Base-by-base conservation (phyloP, 2,329 filamentous ascomycete genomes). In the Stylonectria norvegica region DNA sequence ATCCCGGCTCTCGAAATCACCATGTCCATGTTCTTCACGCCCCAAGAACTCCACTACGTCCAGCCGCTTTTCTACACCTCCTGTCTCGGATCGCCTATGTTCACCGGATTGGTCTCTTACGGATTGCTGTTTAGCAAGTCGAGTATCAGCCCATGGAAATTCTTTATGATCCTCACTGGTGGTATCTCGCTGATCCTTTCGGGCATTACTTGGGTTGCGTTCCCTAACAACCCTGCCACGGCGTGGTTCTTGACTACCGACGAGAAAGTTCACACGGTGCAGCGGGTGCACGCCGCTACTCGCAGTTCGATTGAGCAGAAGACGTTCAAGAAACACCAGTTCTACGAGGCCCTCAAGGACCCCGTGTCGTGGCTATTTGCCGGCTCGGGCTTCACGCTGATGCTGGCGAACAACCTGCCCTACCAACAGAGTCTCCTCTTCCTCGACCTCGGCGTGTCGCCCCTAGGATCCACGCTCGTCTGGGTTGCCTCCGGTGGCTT, bases 361-460 rank as follows among this genome's bases (percentile, higher is more conserved):
- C 55, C 55, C 0, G 55, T 61, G 17, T 54, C 59, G 4, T 62
- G 59, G 59, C 47, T 59, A 0, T 60, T 60, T 25, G 50, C 58
- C 0, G 38, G 55, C 4, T 52, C 57, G 17, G 55, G 59, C 2
- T 58, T 62, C 18, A 54, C 57, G 3, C 58, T 68, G 29, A 66
- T 69, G 49, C 61, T 69, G 38, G 59, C 62, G 12, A 65, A 65
- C 30, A 63, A 63, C 5, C 40, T 61, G 11, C 65, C 66, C 2
- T 69, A 68, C 33, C 66, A 68, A 40, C 65, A 53, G 14, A 49
- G 45, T 28, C 32, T 49, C 2, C 33, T 49, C 10, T 47, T 47
- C 9, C 27, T 49, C 4, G 45, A 49, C 28, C 45, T 49, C 1
- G 46, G 46, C 2, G 46, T 49, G 8, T 47, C 46, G 6, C 14